These are phyloP conservation scores for Tylopilus sp. DNA, from an alignment of 1,284 basidiomycete species.

Conservation along the genomic window DNA sequence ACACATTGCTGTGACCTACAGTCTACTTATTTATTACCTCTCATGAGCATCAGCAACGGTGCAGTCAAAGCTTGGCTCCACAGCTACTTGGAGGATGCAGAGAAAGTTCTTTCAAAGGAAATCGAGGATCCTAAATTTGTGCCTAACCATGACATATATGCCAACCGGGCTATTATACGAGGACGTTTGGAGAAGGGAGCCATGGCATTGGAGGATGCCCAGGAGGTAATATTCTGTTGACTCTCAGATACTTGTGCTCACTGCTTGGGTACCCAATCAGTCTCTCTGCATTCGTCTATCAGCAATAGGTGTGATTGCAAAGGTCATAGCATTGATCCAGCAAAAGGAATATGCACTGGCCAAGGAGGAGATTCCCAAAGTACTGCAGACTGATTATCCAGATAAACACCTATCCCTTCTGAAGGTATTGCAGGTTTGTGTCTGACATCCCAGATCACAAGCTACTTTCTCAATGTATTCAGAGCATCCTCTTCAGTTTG, in stretches of 20 bases:
- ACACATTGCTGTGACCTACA: background rate
- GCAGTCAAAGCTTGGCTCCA: constrained; percentile 21
- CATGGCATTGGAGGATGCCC: constrained; percentile 2
- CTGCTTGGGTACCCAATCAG: background rate
- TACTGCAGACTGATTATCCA: background rate
- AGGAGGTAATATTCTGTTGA: background rate
- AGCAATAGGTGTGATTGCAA: constrained; percentile 6
- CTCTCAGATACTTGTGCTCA: background rate
- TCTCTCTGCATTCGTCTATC: constrained; percentile 2
- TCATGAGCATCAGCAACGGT: constrained; percentile 17
- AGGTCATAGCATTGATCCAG: background rate
- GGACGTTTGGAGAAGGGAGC: background rate
- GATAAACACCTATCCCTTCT: background rate
- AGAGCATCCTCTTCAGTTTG: constrained; percentile 7
- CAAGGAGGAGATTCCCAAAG: background rate
- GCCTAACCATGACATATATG: constrained; percentile 8
- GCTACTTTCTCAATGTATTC: background rate
- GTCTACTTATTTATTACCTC: constrained; percentile 13
- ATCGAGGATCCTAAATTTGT: constrained; percentile 1
- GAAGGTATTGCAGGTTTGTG: constrained; percentile 6
- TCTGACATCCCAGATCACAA: too few relatives aligned
- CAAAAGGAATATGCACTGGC: background rate
- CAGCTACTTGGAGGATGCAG: constrained; percentile 10
- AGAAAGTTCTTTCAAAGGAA: constrained; percentile 12
- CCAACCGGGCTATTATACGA: constrained; percentile 13